These are phyloP conservation scores for Metschnikowia reukaufii DNA, from an alignment of 805 yeast species.

Conservation along the genomic window DNA sequence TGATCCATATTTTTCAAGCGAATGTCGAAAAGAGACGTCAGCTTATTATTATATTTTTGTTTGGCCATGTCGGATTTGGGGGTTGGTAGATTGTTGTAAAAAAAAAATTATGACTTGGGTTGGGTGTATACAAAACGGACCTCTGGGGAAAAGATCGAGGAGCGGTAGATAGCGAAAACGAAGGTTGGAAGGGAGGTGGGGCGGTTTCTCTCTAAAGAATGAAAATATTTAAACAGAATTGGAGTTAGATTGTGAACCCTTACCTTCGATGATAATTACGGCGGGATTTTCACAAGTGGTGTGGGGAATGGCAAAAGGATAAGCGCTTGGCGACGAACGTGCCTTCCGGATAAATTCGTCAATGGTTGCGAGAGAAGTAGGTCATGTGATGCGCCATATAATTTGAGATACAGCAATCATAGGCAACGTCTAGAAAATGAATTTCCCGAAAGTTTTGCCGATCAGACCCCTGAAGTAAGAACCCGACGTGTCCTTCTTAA, in stretches of 20 bases:
- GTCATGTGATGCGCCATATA: constrained; percentile 8
- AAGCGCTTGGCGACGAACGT: no score
- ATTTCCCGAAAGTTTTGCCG: background rate
- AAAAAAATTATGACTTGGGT: no score
- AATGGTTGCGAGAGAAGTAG: constrained; percentile 7
- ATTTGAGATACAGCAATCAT: constrained; percentile 8
- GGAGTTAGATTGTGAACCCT: background rate
- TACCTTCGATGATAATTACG: no score
- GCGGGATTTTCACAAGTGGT: background rate
- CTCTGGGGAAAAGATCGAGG: no score
- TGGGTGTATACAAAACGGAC: no score
- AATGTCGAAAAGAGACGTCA: constrained; percentile 43
- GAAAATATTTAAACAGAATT: no score
- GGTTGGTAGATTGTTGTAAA: background rate
- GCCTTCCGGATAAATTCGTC: constrained; percentile 2
- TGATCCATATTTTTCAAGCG: constrained; percentile 67
- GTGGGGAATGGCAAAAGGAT: background rate
- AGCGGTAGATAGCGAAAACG: no score
- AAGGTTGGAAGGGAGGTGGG: no score
- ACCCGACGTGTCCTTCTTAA: no score
- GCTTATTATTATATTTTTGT: constrained; percentile 23
- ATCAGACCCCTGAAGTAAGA: background rate
- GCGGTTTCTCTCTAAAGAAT: background rate
- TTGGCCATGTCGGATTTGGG: constrained; percentile 18
- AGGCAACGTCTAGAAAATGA: background rate